Conservation (phyloP, 2,329 filamentous ascomycete species). For the Cadophora sp. region DNA sequence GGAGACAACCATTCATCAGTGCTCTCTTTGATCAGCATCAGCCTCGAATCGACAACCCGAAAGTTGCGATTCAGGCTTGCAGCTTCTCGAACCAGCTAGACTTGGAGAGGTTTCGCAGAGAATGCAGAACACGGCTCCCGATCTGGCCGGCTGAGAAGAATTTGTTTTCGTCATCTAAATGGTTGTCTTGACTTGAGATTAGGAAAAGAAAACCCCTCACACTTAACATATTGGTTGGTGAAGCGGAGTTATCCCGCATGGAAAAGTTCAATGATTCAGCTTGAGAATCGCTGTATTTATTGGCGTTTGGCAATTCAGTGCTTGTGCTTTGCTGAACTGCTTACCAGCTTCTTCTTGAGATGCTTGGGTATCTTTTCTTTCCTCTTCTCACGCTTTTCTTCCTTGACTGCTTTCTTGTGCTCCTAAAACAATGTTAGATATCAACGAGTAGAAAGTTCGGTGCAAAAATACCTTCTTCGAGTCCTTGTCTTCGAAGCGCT, state of each 20-base stretch:
- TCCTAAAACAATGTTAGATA: slow-evolving; percentile 47
- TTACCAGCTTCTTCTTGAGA: slow-evolving; percentile 87
- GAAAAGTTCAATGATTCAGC: not conserved
- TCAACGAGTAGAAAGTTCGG: not conserved
- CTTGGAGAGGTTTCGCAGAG: slow-evolving; percentile 36
- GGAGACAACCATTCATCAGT: slow-evolving; percentile 38
- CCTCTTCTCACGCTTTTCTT: slow-evolving; percentile 91
- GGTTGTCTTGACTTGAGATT: not conserved
- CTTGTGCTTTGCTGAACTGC: slow-evolving; percentile 49
- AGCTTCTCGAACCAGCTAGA: slow-evolving; percentile 32
- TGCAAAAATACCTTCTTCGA: slow-evolving; percentile 70
- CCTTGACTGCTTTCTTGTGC: slow-evolving; percentile 92
- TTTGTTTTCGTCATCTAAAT: slow-evolving; percentile 40
- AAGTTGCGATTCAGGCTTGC: slow-evolving; percentile 22
- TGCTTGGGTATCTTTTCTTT: slow-evolving; percentile 97
- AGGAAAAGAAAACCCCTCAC: not conserved
- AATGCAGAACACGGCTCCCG: slow-evolving; percentile 37
- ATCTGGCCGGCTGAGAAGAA: slow-evolving; percentile 29
- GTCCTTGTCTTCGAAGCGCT: slow-evolving; percentile 90
- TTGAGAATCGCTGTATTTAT: slow-evolving; percentile 21
- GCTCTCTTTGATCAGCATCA: slow-evolving; percentile 46
- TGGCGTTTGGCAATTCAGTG: slow-evolving; percentile 34
- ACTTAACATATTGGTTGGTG: no score
- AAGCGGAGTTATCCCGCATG: no score
- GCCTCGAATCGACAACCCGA: slow-evolving; percentile 17